These are phyloP conservation scores for Apiospora pterosperma DNA, from an alignment of 2,329 filamentous ascomycete species.

Conservation along the genomic window DNA sequence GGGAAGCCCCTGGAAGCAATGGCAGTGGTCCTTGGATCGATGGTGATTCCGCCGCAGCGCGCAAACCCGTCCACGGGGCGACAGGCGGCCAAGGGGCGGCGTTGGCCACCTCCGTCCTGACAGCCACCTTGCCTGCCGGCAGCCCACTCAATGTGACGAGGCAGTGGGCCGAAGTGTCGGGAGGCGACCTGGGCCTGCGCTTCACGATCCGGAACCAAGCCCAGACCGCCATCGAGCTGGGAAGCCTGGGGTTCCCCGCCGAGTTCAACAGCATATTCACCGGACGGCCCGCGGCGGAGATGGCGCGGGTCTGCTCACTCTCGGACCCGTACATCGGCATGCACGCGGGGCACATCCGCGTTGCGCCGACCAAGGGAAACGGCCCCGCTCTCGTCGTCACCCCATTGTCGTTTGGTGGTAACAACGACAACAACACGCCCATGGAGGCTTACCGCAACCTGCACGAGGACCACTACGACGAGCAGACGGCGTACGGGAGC, in stretches of 20 bases:
- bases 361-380: conserved; percentile 47
- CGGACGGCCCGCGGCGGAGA: conserved; percentile 42
- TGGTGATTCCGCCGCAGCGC: conserved; percentile 41
- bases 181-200: conserved; percentile 46
- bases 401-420: conserved; percentile 34
- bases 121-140: conserved; percentile 35
- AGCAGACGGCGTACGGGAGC: conserved; percentile 40
- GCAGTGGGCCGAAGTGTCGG: conserved; percentile 43
- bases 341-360: conserved; percentile 54
- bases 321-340: conserved; percentile 60
- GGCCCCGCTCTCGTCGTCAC: conserved; percentile 53
- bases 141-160: conserved; percentile 43
- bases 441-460: conserved; percentile 56
- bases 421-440: conserved; percentile 29
- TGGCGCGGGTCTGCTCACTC: conserved; percentile 48
- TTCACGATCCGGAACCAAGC: conserved; percentile 48
- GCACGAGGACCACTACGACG: conserved; percentile 34
- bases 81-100: conserved; percentile 3
- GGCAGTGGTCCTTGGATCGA: conserved; percentile 38
- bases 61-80: conserved; percentile 28
- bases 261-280: conserved; percentile 64
- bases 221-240: conserved; percentile 43
- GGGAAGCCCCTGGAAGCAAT: conserved; percentile 21
- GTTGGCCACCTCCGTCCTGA: conserved; percentile 37
- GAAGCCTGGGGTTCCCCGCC: conserved; percentile 54